A percentile compares a stretch with the other conserved stretches of the same genome.
Conservation (phyloP, 805 yeast species). For the Osmozyma mogii region DNA sequence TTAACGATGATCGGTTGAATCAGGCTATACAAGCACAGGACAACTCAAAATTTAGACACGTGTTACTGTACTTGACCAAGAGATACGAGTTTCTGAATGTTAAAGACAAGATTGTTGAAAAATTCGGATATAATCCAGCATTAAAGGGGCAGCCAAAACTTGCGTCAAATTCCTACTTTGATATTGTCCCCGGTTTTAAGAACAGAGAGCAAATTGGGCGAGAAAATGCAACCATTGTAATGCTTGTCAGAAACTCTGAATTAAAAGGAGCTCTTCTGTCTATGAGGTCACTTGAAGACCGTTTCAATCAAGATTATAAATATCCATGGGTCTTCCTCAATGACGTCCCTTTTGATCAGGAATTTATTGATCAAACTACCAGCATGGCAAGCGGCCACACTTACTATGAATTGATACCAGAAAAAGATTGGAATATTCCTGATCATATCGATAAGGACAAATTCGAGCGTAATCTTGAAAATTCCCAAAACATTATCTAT, state of each 20-base stretch:
- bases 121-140: slow-evolving; percentile 9
- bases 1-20: too few species aligned
- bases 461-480: slow-evolving; percentile 17
- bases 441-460: slow-evolving; percentile 22
- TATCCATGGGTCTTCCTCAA: slow-evolving; percentile 41
- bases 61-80: too few species aligned
- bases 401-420: slow-evolving; percentile 33
- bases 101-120: slow-evolving; percentile 2
- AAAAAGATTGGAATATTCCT: slow-evolving; percentile 35
- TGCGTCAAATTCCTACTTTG: slow-evolving; percentile 11
- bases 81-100: too few species aligned
- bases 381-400: slow-evolving; percentile 37
- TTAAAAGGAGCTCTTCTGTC: slow-evolving; percentile 56
- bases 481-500: slow-evolving; percentile 26
- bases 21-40: too few species aligned
- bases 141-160: slow-evolving; percentile 10
- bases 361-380: slow-evolving; percentile 34
- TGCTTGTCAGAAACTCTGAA: slow-evolving; percentile 83
- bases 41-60: too few species aligned
- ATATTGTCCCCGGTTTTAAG: slow-evolving; percentile 3
- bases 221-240: slow-evolving; percentile 80
- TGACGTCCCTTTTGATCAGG: slow-evolving; percentile 35
- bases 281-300: slow-evolving; percentile 36
- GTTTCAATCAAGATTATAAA: slow-evolving; percentile 30
- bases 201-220: slow-evolving; percentile 35